phyloP scores from a whole-genome alignment of 2,329 filamentous ascomycete species.

The Aspergillus versicolor region DNA sequence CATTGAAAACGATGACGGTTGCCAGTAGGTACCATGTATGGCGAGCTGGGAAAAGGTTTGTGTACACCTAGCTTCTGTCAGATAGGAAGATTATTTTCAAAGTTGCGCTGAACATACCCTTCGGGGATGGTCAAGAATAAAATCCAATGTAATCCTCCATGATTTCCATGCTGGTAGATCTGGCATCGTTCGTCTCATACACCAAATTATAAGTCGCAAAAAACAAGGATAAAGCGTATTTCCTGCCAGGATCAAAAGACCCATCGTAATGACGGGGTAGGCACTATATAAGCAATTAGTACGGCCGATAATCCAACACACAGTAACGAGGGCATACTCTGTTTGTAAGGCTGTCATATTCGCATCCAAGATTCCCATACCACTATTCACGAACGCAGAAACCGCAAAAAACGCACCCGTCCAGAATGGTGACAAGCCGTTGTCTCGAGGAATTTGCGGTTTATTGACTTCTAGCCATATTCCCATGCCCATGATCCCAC shows the following conservation, averaged over 20 bases:
- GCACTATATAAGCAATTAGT: slow-evolving; percentile 22
- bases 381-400: slow-evolving; percentile 56
- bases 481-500: slow-evolving; percentile 49
- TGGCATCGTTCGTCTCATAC: slow-evolving; percentile 35
- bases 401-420: slow-evolving; percentile 52
- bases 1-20: slow-evolving; percentile 61
- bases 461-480: slow-evolving; percentile 47
- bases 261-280: slow-evolving; percentile 50
- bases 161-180: slow-evolving; percentile 25
- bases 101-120: slow-evolving; percentile 20
- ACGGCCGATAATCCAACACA: neutral
- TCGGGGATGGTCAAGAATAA: slow-evolving; percentile 36
- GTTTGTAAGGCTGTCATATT: slow-evolving; percentile 52
- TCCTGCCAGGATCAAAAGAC: slow-evolving; percentile 60
- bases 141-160: slow-evolving; percentile 34
- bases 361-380: slow-evolving; percentile 54
- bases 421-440: slow-evolving; percentile 53
- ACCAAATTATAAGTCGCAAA: slow-evolving; percentile 60
- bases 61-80: slow-evolving; percentile 30
- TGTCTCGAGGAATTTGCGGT: slow-evolving; percentile 39
- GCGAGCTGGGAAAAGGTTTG: slow-evolving; percentile 58
- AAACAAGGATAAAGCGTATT: slow-evolving; percentile 67
- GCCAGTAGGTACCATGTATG: slow-evolving; percentile 67
- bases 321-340: slow-evolving; percentile 19
- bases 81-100: neutral